Base-by-base conservation (phyloP, 495 filamentous ascomycete species). In the Aspergillus haitiensis region DNA sequence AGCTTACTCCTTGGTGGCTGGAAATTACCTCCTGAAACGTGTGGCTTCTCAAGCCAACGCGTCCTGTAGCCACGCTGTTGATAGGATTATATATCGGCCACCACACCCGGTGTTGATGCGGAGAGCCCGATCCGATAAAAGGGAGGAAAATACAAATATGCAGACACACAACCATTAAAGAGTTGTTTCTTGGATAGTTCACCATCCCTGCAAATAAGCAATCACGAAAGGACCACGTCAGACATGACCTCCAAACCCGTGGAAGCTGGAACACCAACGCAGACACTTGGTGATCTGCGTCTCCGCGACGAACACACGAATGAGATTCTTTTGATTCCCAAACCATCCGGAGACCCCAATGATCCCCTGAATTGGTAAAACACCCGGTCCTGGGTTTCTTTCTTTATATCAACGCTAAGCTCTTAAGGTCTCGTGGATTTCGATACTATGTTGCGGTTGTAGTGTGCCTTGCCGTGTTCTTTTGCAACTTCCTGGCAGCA, bases 401-500 rank as follows among this genome's bases (percentile, higher is more conserved):
- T 76, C 73, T 73, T 75, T 67, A 27, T 31, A 56, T 61, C 8
- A 13, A 13, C n/a, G 16, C 40, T 39, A 46, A 53, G 9, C 11
- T 5, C 7, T 12, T 8, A 13, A 82, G 81, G 80, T 68, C 76
- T 35, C 67, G 72, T 68, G 62, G 64, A 52, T 75, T 74, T 61
- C 81, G 79, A 44, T 74, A 77, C 50, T 82, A 82, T 65, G 74
- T 78, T 34, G 79, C 79, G 49, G 42, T 68, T 3, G 58, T 82
- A 7, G 76, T 82, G 6, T 82, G 77, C 55, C 44, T 79, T 7
- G 80, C 80, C 39, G 81, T 84, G 70, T 73, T 82, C 55, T 74
- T 83, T 58, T 82, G 76, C 69, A 83, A 83, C 64, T 82, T 84
- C 59, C 70, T 83, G 3, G 78, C 81, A 2, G 81, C 82, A 34